Conservation (phyloP, 441 rosid species). For the Melastoma candidum region DNA sequence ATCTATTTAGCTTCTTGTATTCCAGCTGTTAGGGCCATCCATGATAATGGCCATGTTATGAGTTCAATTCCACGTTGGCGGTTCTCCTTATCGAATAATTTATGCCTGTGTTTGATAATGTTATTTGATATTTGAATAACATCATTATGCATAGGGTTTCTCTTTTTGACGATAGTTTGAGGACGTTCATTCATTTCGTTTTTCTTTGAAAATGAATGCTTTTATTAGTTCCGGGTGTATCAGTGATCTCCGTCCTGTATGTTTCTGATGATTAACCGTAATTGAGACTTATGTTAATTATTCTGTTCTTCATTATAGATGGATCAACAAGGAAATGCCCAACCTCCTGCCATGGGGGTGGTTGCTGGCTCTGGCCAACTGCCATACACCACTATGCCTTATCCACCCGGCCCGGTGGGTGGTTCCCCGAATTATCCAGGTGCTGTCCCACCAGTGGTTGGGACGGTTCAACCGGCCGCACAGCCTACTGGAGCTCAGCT, state of each 20-base stretch:
- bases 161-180: too few relatives aligned
- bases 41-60: too few relatives aligned
- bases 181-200: too few relatives aligned
- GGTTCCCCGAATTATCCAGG: conserved; percentile 32
- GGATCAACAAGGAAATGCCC: conserved; percentile 85
- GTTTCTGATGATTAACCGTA: neutral
- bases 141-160: too few relatives aligned
- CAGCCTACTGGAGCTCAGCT: conserved; percentile 51
- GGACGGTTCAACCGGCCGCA: conserved; percentile 31
- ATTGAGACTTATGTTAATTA: neutral
- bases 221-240: too few relatives aligned
- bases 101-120: too few relatives aligned
- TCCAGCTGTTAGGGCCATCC: too few relatives aligned
- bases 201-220: too few relatives aligned
- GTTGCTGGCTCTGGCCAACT: conserved; percentile 35
- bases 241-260: neutral
- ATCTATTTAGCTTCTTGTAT: too few relatives aligned
- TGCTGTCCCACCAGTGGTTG: conserved; percentile 23
- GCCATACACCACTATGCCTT: conserved; percentile 49
- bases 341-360: conserved; percentile 35
- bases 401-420: conserved; percentile 49
- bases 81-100: too few relatives aligned
- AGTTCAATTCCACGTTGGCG: too few relatives aligned
- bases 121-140: too few relatives aligned
- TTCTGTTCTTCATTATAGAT: conserved; percentile 24